These are phyloP conservation scores for Hura crepitans DNA, from an alignment of 441 rosid genomes.

Conservation along the genomic window DNA sequence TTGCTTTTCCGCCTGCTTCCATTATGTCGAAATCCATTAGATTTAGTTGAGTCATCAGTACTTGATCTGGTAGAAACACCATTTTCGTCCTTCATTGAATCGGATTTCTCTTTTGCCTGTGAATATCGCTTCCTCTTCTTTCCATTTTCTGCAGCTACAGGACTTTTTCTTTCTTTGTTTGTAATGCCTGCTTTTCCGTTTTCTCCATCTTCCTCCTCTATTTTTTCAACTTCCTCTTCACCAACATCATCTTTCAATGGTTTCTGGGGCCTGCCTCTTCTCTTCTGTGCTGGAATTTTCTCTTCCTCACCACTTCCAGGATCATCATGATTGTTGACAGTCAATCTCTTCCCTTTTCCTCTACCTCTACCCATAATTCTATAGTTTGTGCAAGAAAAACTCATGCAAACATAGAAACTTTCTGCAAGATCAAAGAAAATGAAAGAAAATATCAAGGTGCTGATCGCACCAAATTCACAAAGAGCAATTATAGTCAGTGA, in stretches of 20 bases:
- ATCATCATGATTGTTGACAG: slow-evolving; percentile 47
- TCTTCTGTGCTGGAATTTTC: slow-evolving; percentile 55
- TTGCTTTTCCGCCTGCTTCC: slow-evolving; percentile 92
- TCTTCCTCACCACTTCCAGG: slow-evolving; percentile 57
- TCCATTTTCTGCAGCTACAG: slow-evolving; percentile 39
- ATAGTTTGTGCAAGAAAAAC: slow-evolving; percentile 19
- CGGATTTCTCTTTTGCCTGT: slow-evolving; percentile 45
- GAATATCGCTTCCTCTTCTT: slow-evolving; percentile 53
- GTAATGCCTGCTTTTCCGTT: slow-evolving; percentile 32
- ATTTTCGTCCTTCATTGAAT: slow-evolving; percentile 49
- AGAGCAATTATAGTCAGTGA: not conserved
- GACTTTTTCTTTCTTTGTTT: slow-evolving; percentile 43
- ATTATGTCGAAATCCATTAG: slow-evolving; percentile 71
- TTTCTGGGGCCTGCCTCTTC: slow-evolving; percentile 71
- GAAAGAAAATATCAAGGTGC: slow-evolving; percentile 5
- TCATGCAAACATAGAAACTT: slow-evolving; percentile 28
- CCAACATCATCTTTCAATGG: slow-evolving; percentile 52
- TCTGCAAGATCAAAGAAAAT: slow-evolving; percentile 32
- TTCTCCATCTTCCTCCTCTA: slow-evolving; percentile 52
- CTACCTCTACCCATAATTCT: slow-evolving; percentile 70
- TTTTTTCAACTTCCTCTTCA: slow-evolving; percentile 46
- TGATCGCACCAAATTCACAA: slow-evolving; percentile 11
- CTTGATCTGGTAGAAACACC: slow-evolving; percentile 48
- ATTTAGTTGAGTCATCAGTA: slow-evolving; percentile 56
- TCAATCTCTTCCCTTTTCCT: slow-evolving; percentile 58